These are phyloP conservation scores for Lentinula boryana DNA, from an alignment of 768 basidiomycete species.

Conservation along the genomic window DNA sequence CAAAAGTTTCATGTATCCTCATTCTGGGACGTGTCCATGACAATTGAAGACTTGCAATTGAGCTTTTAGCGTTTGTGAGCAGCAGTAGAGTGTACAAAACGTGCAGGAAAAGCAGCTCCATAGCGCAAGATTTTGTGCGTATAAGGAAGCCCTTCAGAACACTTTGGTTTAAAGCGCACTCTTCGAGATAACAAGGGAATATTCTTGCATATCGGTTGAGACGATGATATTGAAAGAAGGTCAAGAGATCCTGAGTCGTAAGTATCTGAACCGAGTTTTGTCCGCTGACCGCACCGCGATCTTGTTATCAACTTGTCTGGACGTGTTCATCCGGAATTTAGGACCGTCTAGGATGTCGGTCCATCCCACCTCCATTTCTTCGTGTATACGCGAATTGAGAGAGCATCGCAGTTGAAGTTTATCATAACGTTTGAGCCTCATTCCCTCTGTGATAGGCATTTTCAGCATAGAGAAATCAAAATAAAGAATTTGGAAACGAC, in stretches of 20 bases:
- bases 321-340: too few relatives aligned
- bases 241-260: not conserved
- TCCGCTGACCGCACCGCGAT: not conserved
- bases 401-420: too few relatives aligned
- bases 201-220: not conserved
- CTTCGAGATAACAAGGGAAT: conserved; percentile 1
- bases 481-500: too few relatives aligned
- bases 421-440: too few relatives aligned
- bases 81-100: not conserved
- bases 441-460: too few relatives aligned
- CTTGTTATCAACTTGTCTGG: too few relatives aligned
- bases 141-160: not conserved
- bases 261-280: not conserved
- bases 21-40: not conserved
- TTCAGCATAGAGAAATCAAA: too few relatives aligned
- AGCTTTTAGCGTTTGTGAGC: not conserved
- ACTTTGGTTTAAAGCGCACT: not conserved
- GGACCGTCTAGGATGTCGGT: too few relatives aligned
- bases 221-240: not conserved
- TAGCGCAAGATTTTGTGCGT: not conserved
- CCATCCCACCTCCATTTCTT: too few relatives aligned
- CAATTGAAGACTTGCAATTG: not conserved
- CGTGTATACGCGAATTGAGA: too few relatives aligned
- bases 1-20: not conserved
- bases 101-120: not conserved